These are phyloP conservation scores for Scytalidium lignicola DNA, from an alignment of 2,329 filamentous ascomycete genomes.

Conservation along the genomic window DNA sequence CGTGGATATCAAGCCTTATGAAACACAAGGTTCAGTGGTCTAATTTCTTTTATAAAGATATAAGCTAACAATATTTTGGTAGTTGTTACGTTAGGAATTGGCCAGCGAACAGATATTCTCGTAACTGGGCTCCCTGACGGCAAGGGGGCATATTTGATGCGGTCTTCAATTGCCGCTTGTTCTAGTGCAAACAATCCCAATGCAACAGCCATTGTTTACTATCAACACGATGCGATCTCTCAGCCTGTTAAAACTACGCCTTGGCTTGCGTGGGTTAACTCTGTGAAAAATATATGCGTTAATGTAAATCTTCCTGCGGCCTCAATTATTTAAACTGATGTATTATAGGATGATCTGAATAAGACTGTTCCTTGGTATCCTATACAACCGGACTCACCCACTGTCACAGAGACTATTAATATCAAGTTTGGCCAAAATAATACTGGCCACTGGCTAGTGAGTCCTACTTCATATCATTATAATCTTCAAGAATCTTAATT, in stretches of 20 bases:
- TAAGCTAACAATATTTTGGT: background rate
- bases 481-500: background rate
- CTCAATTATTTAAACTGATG: background rate
- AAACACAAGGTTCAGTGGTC: too few relatives aligned
- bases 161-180: constrained; percentile 44
- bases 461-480: background rate
- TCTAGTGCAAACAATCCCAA: constrained; percentile 40
- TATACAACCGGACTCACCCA: constrained; percentile 13
- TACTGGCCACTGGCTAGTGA: constrained; percentile 34
- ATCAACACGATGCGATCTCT: constrained; percentile 41
- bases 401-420: constrained; percentile 15
- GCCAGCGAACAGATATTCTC: constrained; percentile 40
- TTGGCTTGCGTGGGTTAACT: constrained; percentile 10
- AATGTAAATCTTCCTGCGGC: constrained; percentile 9
- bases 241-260: constrained; percentile 8
- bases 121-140: constrained; percentile 39
- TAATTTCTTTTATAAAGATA: background rate
- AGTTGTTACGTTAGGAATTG: constrained; percentile 52
- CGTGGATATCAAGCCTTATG: constrained; percentile 57
- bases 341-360: constrained; percentile 11
- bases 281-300: constrained; percentile 4
- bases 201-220: constrained; percentile 59
- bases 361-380: constrained; percentile 16
- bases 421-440: constrained; percentile 43
- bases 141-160: constrained; percentile 46